Evolutionary conservation across 2,329 filamentous ascomycete genomes (phyloP).

Genomic region (Fusarium nodosum): DNA sequence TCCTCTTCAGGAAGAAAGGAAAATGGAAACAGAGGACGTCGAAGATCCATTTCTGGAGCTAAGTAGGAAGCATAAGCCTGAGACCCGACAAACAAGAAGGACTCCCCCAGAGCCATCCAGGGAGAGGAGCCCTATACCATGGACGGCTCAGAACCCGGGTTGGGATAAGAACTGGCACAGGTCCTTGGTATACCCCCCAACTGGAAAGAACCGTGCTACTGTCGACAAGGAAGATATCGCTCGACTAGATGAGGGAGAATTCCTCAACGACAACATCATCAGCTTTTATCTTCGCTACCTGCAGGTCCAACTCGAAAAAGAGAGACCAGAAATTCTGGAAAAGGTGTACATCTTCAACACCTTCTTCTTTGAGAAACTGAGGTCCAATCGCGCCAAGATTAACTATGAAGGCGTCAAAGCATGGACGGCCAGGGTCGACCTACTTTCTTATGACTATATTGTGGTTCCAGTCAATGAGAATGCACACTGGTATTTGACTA

Average conservation of each 20-base stretch:
- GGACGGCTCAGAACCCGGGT: constrained; percentile 64
- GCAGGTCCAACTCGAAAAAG: constrained; percentile 69
- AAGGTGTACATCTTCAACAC: constrained; percentile 92
- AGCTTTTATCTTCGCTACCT: constrained; percentile 86
- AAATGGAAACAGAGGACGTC: not conserved
- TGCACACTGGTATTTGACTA: constrained; percentile 92
- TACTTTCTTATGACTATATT: constrained; percentile 89
- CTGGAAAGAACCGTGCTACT: constrained; percentile 71
- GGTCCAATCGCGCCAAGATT: constrained; percentile 71
- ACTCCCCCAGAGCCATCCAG: constrained; percentile 32
- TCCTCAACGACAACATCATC: constrained; percentile 93
- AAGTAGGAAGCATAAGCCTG: constrained; percentile 30
- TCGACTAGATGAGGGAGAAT: constrained; percentile 85
- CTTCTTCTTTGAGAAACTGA: constrained; percentile 88
- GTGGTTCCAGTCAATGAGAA: constrained; percentile 92
- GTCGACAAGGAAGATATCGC: constrained; percentile 80
- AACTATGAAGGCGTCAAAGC: constrained; percentile 87
- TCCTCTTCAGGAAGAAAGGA: constrained; percentile 1
- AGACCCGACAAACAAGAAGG: constrained; percentile 48
- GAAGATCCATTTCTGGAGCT: constrained; percentile 4
- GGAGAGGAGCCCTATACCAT: constrained; percentile 52
- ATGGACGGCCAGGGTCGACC: constrained; percentile 89
- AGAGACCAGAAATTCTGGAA: constrained; percentile 67
- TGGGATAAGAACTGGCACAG: constrained; percentile 69
- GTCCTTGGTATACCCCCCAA: constrained; percentile 72